A percentile compares a stretch with the other conserved stretches of the same genome.
Evolutionary conservation across 805 yeast species (phyloP).

Genomic region (Teunomyces stri): DNA sequence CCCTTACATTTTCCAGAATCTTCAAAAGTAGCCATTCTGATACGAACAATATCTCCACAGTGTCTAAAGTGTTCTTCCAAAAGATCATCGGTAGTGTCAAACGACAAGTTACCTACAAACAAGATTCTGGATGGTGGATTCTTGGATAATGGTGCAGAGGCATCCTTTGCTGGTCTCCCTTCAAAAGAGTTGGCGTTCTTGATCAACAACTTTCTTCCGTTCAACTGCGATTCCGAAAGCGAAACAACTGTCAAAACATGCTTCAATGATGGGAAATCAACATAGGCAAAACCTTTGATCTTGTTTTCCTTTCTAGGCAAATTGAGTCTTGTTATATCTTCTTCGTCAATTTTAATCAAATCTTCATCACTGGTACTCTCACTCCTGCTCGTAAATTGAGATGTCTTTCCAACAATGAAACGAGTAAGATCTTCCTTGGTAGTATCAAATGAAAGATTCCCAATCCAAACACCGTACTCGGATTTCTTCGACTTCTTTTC

Average conservation of each 20-base stretch:
- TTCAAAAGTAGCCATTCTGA: slow-evolving; percentile 97
- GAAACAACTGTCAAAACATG: slow-evolving; percentile 63
- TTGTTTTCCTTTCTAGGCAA: slow-evolving; percentile 73
- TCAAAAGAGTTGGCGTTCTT: slow-evolving; percentile 78
- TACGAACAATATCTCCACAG: slow-evolving; percentile 80
- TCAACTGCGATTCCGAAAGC: slow-evolving; percentile 68
- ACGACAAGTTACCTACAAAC: slow-evolving; percentile 90
- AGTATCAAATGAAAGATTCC: slow-evolving; percentile 85
- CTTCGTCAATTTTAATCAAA: slow-evolving; percentile 41
- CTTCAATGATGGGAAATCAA: slow-evolving; percentile 65
- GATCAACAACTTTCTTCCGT: slow-evolving; percentile 83
- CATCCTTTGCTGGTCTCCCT: slow-evolving; percentile 73
- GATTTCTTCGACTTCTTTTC: slow-evolving; percentile 39
- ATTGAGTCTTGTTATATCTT: slow-evolving; percentile 71
- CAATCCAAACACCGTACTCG: slow-evolving; percentile 87
- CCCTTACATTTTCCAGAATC: slow-evolving; percentile 97
- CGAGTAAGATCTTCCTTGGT: slow-evolving; percentile 67
- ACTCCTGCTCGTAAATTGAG: slow-evolving; percentile 17
- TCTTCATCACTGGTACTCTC: slow-evolving; percentile 24
- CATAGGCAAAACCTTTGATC: slow-evolving; percentile 85
- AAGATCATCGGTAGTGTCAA: slow-evolving; percentile 81
- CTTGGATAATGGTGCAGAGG: slow-evolving; percentile 46
- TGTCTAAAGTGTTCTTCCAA: slow-evolving; percentile 81
- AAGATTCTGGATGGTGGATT: slow-evolving; percentile 87
- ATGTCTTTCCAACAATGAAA: slow-evolving; percentile 62